Evolutionary conservation across 768 basidiomycete species (phyloP), one percentile per base, ranked within the genome.

Genomic region (Chlorophyllum brunneum): DNA sequence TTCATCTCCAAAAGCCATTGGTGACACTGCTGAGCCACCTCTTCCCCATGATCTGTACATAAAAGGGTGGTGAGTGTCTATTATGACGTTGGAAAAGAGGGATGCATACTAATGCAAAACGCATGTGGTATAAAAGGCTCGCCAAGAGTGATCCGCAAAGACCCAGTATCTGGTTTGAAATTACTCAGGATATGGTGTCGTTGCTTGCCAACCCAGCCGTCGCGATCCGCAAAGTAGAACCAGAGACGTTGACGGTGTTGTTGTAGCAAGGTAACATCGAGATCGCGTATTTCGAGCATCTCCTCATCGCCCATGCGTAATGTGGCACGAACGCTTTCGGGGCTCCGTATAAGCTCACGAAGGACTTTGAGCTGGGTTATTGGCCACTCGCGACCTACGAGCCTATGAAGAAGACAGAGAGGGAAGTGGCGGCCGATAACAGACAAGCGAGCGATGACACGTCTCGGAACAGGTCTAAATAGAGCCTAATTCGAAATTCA

Each of bases 121-220:
- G 83, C 81, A 63, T 90, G 88, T 2, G 83, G 85, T 31, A 87
- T 73, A 27, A 72, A 74, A 5, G 68, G 60, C 4, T 64, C 65
- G 3, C 72, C 80, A 57, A 77, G 72, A 22, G 75, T 73, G 26
- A 81, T 66, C 54, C 63, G 72, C 27, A 56, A 60, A 37, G 62
- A 62, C 20, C 54, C 63, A 38, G 50, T 50, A 26, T 72, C 65
- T 3, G 68, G 65, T 18, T 70, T 65, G 48, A 84, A 66, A 3
- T 61, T 65, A 2, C 57, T 60, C 30, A 84, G 56, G 13, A 88
- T 66, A 5, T 58, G 53, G 15, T 72, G 65, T 54, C 73, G 77
- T 47, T 86, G 74, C 43, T 73, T 66, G 6, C 83, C 84, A 34
- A 91, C 83, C 87, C 88, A 90, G 39, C 76, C 77, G 61, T 90